Evolutionary conservation across 208 protist genomes (phyloP), one percentile per base, ranked within the genome.

Genomic region (Crithidia brevicula): DNA sequence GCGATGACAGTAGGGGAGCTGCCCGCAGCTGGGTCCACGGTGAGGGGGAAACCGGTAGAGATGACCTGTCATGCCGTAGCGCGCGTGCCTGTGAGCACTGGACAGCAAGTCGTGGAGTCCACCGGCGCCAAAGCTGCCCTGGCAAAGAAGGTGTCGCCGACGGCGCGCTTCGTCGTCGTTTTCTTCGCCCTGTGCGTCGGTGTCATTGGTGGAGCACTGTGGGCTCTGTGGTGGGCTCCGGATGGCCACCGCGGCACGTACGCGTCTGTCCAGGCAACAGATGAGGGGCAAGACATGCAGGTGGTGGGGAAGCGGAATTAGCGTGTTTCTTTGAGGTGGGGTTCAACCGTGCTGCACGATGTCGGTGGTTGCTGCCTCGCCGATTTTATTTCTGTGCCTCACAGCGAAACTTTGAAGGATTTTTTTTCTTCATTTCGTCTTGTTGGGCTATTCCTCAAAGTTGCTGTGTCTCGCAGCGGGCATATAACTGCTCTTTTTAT

Each of bases 211-310:
- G 58, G 68, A 10, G 20, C 31, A 42, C 1, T 67, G 40, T 57
- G 51, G 34, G 68, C 22, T 2, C 1, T 52, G 23, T 28, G 54
- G 10, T 47, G 33, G 36, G 13, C 28, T 11, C 36, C 25, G 38
- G 42, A 51, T 4, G 36, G 50, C 0, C 16, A 4, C 7, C 47
- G 40, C 11, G 34, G 9, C 13, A 47, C 49, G 31, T 74, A 67
- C 43, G 22, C n/a, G 34, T 11, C 56, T 10, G 59, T 67, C 16
- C 59, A 54, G 20, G 65, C 23, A 13, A 27, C 6, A 1, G 58
- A 74, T 4, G 68, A 74, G 0, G 30, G 18, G 5, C 68, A 60
- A 16, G 58, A 61, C 27, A 74, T 74, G 59, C 59, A 56, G 23
- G 15, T 61, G 33, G 27, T 38, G 0, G 23, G 4, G 43, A 63